Conservation (phyloP, 2,329 filamentous ascomycete species). For the Periconia sp. region DNA sequence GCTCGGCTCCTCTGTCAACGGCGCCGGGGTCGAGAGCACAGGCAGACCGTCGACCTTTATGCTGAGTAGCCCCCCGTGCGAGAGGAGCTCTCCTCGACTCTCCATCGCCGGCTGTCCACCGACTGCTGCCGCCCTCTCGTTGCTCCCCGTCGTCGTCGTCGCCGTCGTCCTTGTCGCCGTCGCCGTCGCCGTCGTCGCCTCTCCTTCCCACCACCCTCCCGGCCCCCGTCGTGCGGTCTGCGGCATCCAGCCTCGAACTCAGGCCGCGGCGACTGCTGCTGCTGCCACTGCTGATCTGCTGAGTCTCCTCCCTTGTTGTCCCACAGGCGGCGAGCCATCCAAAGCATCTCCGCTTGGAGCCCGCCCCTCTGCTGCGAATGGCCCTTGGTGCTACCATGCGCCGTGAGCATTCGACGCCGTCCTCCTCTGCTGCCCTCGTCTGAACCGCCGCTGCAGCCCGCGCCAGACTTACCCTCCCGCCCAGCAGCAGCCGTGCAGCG, state of each 20-base stretch:
- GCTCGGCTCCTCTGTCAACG: conserved; percentile 17
- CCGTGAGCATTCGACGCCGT: conserved; percentile 22
- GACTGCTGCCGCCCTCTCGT: conserved; percentile 1
- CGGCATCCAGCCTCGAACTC: too few species aligned
- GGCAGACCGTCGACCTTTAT: conserved; percentile 35
- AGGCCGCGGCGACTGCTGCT: too few species aligned
- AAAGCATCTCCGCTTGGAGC: conserved; percentile 23
- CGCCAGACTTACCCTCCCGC: too few species aligned
- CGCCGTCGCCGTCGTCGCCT: neutral
- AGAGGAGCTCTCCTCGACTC: conserved; percentile 20
- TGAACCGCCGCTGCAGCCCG: conserved; percentile 17
- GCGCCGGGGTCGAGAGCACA: conserved; percentile 19
- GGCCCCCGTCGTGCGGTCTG: neutral
- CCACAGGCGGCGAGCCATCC: conserved; percentile 6
- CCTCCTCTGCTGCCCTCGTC: conserved; percentile 15
- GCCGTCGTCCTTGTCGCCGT: too few species aligned
- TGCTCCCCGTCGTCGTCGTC: conserved; percentile 1
- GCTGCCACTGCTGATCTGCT: conserved; percentile 9
- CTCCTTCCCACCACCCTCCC: neutral
- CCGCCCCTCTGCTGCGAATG: conserved; percentile 25
- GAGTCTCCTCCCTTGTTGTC: conserved; percentile 17
- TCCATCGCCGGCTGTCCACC: neutral
- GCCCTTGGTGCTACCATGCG: conserved; percentile 38
- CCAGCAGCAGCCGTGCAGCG: too few species aligned
- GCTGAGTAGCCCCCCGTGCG: conserved; percentile 35